Conservation (phyloP, 441 rosid genomes). For the Macaranga tanarius region DNA sequence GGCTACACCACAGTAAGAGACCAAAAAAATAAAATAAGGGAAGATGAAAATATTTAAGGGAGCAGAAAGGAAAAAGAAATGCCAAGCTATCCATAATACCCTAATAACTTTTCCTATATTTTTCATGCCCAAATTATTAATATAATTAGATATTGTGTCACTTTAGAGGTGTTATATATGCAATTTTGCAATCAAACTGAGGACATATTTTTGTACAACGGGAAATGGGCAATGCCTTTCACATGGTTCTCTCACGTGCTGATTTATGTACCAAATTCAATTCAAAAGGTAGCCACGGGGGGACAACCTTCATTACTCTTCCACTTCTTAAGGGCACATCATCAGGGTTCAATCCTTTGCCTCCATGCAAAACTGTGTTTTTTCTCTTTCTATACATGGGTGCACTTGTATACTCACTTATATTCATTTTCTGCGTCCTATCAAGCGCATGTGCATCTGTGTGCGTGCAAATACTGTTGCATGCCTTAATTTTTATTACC, state of each 20-base stretch:
- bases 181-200: no score
- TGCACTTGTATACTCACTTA: not conserved
- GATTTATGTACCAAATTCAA: not conserved
- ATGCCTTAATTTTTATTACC: no score
- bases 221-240: not conserved
- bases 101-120: no score
- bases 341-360: not conserved
- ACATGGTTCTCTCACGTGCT: not conserved
- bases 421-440: not conserved
- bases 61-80: no score
- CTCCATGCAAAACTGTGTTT: not conserved
- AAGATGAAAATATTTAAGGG: no score
- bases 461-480: not conserved
- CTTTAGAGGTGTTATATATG: no score
- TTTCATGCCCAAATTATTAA: no score
- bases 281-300: not conserved
- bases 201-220: no score
- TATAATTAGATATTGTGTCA: no score
- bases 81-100: no score
- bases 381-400: not conserved
- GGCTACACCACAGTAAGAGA: no score
- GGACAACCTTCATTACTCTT: not conserved
- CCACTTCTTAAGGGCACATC: not conserved
- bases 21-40: no score
- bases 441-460: not conserved